A percentile compares a stretch with the other conserved stretches of the same genome.
These are phyloP conservation scores for Phytophthora colocasiae DNA, from an alignment of 352 stramenopile species.

Conservation along the genomic window DNA sequence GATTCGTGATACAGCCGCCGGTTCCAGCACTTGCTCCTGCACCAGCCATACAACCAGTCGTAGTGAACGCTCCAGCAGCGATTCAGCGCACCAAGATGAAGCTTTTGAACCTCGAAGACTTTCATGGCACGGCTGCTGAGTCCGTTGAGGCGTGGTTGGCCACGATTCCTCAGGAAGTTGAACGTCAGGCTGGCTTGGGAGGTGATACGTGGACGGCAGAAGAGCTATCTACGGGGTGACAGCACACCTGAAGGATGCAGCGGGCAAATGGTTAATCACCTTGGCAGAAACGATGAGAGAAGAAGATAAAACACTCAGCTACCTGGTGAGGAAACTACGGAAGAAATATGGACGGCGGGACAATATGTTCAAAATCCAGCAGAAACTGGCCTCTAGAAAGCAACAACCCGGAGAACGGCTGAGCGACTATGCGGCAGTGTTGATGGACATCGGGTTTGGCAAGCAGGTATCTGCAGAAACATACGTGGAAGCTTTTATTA, in stretches of 20 bases:
- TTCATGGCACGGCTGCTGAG: neutral
- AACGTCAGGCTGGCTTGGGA: neutral
- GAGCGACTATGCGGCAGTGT: no score
- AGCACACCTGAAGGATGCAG: neutral
- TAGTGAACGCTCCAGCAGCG: no score
- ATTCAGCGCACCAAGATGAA: neutral
- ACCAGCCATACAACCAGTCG: neutral
- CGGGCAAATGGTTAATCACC: neutral
- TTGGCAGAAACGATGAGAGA: no score
- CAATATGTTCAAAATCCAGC: no score
- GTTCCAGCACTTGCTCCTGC: neutral
- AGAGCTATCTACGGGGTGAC: neutral
- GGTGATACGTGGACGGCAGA: neutral
- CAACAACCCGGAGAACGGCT: no score
- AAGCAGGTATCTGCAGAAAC: no score
- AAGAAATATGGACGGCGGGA: no score
- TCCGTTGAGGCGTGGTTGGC: neutral
- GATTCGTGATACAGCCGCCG: neutral
- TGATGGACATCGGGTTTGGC: no score
- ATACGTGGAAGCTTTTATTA: no score
- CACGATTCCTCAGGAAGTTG: neutral
- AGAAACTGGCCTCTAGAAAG: no score
- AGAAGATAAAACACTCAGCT: no score
- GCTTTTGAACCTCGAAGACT: neutral
- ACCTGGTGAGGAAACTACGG: no score